Evolutionary conservation across 116 monocot genomes (phyloP), one percentile per base, ranked within the genome.

Genomic region (Iris pallida): DNA sequence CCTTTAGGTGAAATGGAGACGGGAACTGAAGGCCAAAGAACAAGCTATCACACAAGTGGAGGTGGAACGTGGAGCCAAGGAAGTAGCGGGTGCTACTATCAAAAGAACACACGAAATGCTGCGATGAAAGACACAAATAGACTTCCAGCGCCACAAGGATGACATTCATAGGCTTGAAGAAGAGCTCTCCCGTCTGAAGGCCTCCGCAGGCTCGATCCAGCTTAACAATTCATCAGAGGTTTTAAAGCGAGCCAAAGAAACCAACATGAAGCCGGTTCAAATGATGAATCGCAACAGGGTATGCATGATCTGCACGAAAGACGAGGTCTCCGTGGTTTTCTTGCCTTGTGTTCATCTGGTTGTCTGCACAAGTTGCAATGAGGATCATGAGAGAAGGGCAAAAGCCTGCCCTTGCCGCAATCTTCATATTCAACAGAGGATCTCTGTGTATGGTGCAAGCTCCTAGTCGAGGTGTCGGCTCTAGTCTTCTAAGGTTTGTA

Each of bases 301-400:
- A 56, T 95, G 95, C 45, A 47, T 82, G 3, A 61, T 79, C 10
- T 96, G 91, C 79, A 66, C 16, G 77, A 76, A 84, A 49, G 79
- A 88, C 8, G 90, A 87, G 66, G 87, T 83, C 53, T 85, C 84
- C 0, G 89, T 96, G 16, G 79, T 96, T n/a, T 77, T 96, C 70
- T 70, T 89, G 60, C 96, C 89, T 0, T 96, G 96, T 64, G 80
- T 86, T 40, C 96, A 96, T 69, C 96, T 92, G 73, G 77, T 89
- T 14, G 45, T 96, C 5, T 92, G 96, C 49, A 66, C 58, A 52
- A 66, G 58, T 18, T 96, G 96, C 89, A 96, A 73, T 8, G 86
- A 85, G 53, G 53, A 74, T 2, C 84, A 84, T 20, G 80, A 76
- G 70, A 78, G 71, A 63, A 82, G 45, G 79, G 76, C 70, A 0